Evolutionary conservation across 352 stramenopile genomes (phyloP).

Genomic region (Phytophthora citrophthora): DNA sequence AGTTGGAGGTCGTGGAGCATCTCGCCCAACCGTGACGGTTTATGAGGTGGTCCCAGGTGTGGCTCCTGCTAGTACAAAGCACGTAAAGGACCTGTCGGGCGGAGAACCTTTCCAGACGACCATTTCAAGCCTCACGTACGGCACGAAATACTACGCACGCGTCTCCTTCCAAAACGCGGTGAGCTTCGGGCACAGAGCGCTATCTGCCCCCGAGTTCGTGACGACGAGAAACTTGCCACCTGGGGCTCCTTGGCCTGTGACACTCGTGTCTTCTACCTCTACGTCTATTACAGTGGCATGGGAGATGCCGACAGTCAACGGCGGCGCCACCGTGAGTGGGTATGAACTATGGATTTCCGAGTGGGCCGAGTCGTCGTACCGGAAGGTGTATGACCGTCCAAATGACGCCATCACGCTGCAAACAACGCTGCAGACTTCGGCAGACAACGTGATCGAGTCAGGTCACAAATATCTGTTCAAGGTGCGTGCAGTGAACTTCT

Average conservation of each 20-base stretch:
- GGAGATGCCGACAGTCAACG: slow-evolving; percentile 90
- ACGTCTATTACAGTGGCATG: slow-evolving; percentile 94
- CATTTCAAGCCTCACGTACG: slow-evolving; percentile 80
- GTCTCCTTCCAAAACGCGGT: slow-evolving; percentile 91
- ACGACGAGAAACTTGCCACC: slow-evolving; percentile 91
- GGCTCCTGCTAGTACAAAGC: slow-evolving; percentile 41
- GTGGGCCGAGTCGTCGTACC: slow-evolving; percentile 85
- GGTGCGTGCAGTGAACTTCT: slow-evolving; percentile 96
- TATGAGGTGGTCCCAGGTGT: slow-evolving; percentile 66
- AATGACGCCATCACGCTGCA: slow-evolving; percentile 73
- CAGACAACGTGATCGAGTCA: slow-evolving; percentile 90
- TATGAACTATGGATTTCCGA: slow-evolving; percentile 97
- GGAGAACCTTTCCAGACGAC: slow-evolving; percentile 70
- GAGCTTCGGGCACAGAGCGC: slow-evolving; percentile 75
- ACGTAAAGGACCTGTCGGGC: slow-evolving; percentile 82
- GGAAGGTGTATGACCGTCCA: slow-evolving; percentile 94
- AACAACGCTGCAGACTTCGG: slow-evolving; percentile 79
- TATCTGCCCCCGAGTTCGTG: slow-evolving; percentile 80
- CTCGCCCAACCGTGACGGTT: slow-evolving; percentile 51
- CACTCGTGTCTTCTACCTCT: slow-evolving; percentile 87
- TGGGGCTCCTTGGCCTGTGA: slow-evolving; percentile 82
- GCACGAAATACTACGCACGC: slow-evolving; percentile 91
- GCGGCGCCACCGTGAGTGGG: slow-evolving; percentile 91
- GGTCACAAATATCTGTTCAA: slow-evolving; percentile 94
- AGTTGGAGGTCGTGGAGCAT: slow-evolving; percentile 42